phyloP scores from a whole-genome alignment of 2,329 filamentous ascomycete genomes.

The Coniosporium tulheliwenetii region DNA sequence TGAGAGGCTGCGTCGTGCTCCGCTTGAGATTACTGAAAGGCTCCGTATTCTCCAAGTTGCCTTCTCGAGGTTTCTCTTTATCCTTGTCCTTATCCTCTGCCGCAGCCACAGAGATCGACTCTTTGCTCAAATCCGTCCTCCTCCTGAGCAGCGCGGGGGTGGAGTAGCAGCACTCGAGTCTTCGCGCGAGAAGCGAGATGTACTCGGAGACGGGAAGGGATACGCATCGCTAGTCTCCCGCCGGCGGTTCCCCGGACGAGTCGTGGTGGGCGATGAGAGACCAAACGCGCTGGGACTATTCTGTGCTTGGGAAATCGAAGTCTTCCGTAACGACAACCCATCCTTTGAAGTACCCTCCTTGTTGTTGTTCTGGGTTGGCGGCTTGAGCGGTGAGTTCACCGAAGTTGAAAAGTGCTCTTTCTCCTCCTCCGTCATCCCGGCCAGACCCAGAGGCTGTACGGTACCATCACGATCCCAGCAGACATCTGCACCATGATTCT shows the following conservation, averaged over 20 bases:
- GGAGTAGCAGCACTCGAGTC: constrained; percentile 46
- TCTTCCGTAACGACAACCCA: constrained; percentile 56
- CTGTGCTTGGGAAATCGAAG: constrained; percentile 57
- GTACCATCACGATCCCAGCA: constrained; percentile 73
- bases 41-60: constrained; percentile 20
- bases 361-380: constrained; percentile 49
- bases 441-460: constrained; percentile 54
- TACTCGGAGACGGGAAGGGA: constrained; percentile 34
- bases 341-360: constrained; percentile 45
- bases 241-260: constrained; percentile 61
- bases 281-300: constrained; percentile 48
- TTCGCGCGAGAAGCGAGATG: constrained; percentile 45
- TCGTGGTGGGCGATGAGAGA: constrained; percentile 56
- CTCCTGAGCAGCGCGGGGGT: constrained; percentile 44
- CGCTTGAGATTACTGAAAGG: constrained; percentile 42
- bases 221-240: constrained; percentile 69
- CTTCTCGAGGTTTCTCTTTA: constrained; percentile 23
- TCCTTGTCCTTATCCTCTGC: constrained; percentile 33
- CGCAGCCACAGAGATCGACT: too few relatives aligned
- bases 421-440: constrained; percentile 55
- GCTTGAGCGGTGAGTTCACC: constrained; percentile 88
- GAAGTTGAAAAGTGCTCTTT: constrained; percentile 65
- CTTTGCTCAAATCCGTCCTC: constrained; percentile 38
- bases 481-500: constrained; percentile 67
- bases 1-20: constrained; percentile 37